Percentiles rank a stretch among this genome's conserved stretches.
These are phyloP conservation scores for Moesziomyces parantarcticus DNA, from an alignment of 1,284 basidiomycete species.

Conservation along the genomic window DNA sequence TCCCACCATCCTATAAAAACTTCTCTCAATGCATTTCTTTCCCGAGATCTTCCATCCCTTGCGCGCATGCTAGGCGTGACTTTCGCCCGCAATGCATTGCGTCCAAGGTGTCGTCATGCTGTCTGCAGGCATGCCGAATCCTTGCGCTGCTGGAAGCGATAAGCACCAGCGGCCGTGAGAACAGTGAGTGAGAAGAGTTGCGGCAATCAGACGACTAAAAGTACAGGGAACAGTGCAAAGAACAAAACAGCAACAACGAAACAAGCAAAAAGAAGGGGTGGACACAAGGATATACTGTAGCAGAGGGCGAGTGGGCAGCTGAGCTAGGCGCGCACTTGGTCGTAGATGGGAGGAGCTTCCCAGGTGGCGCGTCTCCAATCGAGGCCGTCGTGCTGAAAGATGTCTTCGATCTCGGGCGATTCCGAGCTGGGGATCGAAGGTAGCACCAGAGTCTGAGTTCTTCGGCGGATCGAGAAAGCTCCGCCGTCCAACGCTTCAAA, in stretches of 20 bases:
- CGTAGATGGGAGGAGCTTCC: slow-evolving; percentile 48
- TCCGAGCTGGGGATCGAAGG: slow-evolving; percentile 24
- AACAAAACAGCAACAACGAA: slow-evolving; percentile 1
- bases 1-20: neutral
- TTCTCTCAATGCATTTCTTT: slow-evolving; percentile 9
- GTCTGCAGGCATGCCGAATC: neutral
- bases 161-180: too few relatives aligned
- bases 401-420: slow-evolving; percentile 39
- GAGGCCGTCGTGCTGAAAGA: slow-evolving; percentile 46
- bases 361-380: slow-evolving; percentile 49
- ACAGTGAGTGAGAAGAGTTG: neutral
- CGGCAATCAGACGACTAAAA: neutral
- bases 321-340: slow-evolving; percentile 2
- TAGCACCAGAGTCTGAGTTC: slow-evolving; percentile 19
- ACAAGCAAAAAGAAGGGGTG: neutral
- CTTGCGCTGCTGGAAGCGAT: neutral
- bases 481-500: slow-evolving; percentile 23
- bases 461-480: slow-evolving; percentile 32
- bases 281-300: neutral
- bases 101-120: too few relatives aligned
- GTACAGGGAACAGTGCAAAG: slow-evolving; percentile 3
- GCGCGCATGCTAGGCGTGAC: too few relatives aligned
- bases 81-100: too few relatives aligned
- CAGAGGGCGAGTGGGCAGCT: too few relatives aligned
- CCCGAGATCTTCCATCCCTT: slow-evolving; percentile 3